phyloP scores from a whole-genome alignment of 371 early-diverging fungal species.

The Conidiobolus incongruus region DNA sequence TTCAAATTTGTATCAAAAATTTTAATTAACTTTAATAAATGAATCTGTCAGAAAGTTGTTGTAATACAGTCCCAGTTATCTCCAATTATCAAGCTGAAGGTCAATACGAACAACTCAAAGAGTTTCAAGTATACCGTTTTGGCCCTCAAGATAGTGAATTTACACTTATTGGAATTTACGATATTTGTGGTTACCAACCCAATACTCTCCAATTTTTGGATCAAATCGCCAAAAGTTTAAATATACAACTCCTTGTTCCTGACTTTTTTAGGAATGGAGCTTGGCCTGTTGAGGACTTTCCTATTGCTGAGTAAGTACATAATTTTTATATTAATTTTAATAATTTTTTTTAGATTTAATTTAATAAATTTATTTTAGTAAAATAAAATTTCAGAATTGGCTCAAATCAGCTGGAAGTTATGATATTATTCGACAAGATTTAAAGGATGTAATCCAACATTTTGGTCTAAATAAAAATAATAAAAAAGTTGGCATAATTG shows the following conservation, averaged over 20 bases:
- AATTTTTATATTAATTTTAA: too few species aligned
- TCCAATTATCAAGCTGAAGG: conserved; percentile 28
- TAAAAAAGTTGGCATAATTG: neutral
- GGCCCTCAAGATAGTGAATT: conserved; percentile 19
- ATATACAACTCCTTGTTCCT: conserved; percentile 37
- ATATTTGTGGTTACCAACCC: conserved; percentile 20
- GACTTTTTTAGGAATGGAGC: conserved; percentile 32
- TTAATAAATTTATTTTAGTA: too few species aligned
- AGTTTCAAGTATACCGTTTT: conserved; percentile 14
- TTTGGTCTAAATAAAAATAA: neutral
- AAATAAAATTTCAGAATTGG: too few species aligned
- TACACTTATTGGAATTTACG: conserved; percentile 18
- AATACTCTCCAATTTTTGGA: conserved; percentile 40
- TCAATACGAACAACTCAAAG: conserved; percentile 15
- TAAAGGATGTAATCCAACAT: neutral
- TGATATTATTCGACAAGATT: neutral
- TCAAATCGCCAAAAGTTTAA: conserved; percentile 18
- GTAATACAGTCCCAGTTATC: conserved; percentile 30
- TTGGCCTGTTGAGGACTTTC: conserved; percentile 6
- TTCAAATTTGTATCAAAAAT: too few species aligned
- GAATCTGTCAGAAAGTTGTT: conserved; percentile 30
- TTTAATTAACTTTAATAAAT: too few species aligned
- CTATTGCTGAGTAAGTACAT: conserved; percentile 4
- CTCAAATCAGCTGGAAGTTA: too few species aligned
- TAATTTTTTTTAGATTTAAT: too few species aligned